Percentiles rank a stretch among this genome's conserved stretches.
Conservation (phyloP, 129 eudicot species). For the Kitagawia praeruptora region DNA sequence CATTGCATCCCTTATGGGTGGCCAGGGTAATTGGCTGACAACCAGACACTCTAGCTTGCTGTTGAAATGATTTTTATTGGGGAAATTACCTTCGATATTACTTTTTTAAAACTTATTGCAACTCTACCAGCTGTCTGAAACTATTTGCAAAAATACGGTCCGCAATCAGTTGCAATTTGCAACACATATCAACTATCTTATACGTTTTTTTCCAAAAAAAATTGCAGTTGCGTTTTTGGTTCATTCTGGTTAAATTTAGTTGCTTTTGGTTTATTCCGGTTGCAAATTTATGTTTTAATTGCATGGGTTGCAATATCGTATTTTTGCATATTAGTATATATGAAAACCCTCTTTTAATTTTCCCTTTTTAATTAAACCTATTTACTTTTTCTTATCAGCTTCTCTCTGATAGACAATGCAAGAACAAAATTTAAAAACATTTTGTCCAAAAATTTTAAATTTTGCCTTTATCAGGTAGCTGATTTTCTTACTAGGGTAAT, state of each 20-base stretch:
- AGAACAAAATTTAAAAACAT: not conserved
- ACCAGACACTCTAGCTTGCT: not conserved
- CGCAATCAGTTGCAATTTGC: not conserved
- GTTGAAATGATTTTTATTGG: not conserved
- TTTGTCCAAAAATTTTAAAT: not conserved
- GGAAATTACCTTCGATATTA: not conserved
- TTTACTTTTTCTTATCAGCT: not conserved
- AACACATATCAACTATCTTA: not conserved
- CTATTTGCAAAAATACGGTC: not conserved
- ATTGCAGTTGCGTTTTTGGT: not conserved
- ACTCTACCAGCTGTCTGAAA: not conserved
- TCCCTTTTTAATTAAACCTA: not conserved
- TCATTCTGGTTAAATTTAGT: not conserved
- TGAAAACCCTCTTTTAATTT: not conserved
- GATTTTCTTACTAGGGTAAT: not conserved
- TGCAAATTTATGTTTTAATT: not conserved
- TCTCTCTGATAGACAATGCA: not conserved
- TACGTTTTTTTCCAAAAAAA: not conserved
- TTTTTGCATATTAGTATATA: not conserved
- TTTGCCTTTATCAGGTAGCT: not conserved
- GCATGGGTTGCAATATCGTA: not conserved
- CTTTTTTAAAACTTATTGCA: not conserved
- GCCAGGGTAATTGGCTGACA: slow-evolving; percentile 40
- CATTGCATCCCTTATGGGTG: slow-evolving; percentile 73
- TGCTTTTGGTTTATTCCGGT: not conserved